Percentiles rank a stretch among this genome's conserved stretches.
phyloP scores from a whole-genome alignment of 208 protist genomes.

The Acanthamoeba rhysodes region DNA sequence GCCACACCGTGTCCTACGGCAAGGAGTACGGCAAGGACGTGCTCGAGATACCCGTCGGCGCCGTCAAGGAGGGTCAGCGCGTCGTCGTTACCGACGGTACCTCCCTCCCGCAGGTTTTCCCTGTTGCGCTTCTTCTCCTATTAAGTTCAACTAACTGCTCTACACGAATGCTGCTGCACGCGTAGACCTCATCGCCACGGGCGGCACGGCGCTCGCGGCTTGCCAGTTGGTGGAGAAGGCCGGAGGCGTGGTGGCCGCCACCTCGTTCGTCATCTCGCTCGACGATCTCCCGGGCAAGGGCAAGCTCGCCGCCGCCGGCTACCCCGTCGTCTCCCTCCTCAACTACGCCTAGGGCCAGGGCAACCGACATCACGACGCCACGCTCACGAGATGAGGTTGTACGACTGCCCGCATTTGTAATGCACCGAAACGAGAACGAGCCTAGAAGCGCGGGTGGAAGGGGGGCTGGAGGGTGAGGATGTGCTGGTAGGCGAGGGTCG shows the following conservation, averaged over 20 bases:
- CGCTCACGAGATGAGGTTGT: neutral
- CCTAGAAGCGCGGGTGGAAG: constrained; percentile 14
- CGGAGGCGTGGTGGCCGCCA: neutral
- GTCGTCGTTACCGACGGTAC: neutral
- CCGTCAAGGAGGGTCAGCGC: neutral
- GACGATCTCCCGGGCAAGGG: constrained; percentile 16
- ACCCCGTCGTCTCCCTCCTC: constrained; percentile 16
- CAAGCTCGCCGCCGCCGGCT: neutral
- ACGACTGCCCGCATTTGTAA: neutral
- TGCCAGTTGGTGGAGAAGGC: constrained; percentile 29
- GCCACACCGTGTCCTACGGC: neutral
- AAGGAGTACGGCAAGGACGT: constrained; percentile 49
- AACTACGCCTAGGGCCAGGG: neutral
- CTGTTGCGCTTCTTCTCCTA: neutral
- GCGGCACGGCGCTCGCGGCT: neutral
- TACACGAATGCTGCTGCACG: neutral
- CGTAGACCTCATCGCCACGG: constrained; percentile 27
- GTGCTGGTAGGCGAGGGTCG: constrained; percentile 10
- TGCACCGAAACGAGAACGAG: neutral
- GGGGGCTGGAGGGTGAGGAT: constrained; percentile 5
- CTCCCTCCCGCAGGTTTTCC: neutral
- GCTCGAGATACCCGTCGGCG: neutral
- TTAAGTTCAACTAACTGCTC: no score
- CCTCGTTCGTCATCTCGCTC: constrained; percentile 3
- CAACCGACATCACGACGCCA: neutral